Conservation (phyloP, 306 rosid species). For the Castanopsis chinensis region DNA sequence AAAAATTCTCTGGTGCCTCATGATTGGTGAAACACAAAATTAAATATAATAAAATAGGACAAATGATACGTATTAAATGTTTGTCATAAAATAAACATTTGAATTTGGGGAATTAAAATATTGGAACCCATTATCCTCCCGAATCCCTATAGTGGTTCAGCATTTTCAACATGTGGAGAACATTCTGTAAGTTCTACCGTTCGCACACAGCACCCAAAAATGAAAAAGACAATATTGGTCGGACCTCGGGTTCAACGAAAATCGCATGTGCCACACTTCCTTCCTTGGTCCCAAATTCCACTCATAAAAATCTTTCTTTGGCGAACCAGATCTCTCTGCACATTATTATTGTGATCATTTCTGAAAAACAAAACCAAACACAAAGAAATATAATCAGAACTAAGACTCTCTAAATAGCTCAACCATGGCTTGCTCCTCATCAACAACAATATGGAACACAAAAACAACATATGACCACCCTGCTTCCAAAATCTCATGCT, state of each 20-base stretch:
- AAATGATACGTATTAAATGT: too few species aligned
- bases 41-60: too few species aligned
- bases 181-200: too few species aligned
- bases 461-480: neutral
- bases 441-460: slow-evolving; percentile 14
- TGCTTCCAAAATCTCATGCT: slow-evolving; percentile 7
- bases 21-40: too few species aligned
- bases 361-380: neutral
- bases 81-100: too few species aligned
- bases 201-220: too few species aligned
- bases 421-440: slow-evolving; percentile 38
- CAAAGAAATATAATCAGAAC: neutral
- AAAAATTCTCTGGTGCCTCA: too few species aligned
- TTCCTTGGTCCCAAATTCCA: neutral
- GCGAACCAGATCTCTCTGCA: neutral
- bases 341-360: neutral
- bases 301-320: neutral
- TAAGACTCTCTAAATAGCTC: neutral
- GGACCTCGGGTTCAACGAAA: slow-evolving; percentile 2
- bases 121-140: too few species aligned
- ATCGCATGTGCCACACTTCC: slow-evolving; percentile 15
- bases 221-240: neutral
- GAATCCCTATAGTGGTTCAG: too few species aligned
- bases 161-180: too few species aligned
- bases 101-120: too few species aligned